These are phyloP conservation scores for Neurospora tetrasperma DNA, from an alignment of 495 filamentous ascomycete species.

Conservation along the genomic window DNA sequence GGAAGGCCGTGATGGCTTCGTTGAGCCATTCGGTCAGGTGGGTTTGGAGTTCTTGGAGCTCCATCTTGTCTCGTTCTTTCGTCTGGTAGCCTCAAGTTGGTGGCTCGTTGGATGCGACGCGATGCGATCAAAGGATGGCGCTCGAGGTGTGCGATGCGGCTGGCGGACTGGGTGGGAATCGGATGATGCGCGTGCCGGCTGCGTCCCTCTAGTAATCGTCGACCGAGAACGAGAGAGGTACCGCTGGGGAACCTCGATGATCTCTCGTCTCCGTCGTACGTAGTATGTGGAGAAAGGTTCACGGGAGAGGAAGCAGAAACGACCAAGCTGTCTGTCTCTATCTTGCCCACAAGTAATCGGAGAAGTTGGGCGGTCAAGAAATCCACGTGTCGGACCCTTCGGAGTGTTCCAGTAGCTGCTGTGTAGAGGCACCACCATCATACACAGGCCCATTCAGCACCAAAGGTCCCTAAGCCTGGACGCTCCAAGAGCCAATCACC, in stretches of 20 bases:
- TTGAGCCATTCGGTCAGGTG: conserved; percentile 56
- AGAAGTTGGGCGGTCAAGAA: not conserved
- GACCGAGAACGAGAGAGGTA: not conserved
- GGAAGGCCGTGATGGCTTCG: conserved; percentile 61
- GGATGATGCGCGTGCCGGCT: not conserved
- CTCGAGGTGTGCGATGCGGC: not conserved
- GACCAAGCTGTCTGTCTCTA: not conserved
- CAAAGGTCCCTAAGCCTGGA: not conserved
- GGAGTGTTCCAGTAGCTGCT: not conserved
- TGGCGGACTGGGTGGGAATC: not conserved
- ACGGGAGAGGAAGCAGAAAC: not conserved
- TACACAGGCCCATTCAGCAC: not conserved
- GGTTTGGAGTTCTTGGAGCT: conserved; percentile 68
- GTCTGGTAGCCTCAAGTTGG: not conserved
- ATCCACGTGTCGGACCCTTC: not conserved
- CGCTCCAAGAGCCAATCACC: not conserved
- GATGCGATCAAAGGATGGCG: not conserved
- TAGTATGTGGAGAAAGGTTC: not conserved
- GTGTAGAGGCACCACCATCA: not conserved
- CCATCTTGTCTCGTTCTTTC: conserved; percentile 44
- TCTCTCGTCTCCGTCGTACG: not conserved
- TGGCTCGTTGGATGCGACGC: not conserved
- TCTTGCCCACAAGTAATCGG: not conserved
- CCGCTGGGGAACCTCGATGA: not conserved
- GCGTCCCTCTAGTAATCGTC: not conserved